phyloP scores from a whole-genome alignment of 768 basidiomycete species.

The Termitomyces titanicus region DNA sequence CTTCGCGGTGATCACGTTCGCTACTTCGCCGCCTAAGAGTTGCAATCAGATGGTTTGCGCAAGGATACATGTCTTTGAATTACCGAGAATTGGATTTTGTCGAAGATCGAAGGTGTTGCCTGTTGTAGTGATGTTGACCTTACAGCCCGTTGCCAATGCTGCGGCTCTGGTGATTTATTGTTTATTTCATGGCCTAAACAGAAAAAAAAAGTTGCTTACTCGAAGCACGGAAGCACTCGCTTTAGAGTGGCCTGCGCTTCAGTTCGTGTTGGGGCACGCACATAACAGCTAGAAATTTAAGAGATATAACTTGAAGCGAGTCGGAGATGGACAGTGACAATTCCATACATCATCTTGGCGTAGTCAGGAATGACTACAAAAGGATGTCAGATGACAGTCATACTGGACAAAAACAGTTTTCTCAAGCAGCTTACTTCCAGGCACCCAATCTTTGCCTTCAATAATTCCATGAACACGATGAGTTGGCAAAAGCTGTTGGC shows the following conservation, averaged over 20 bases:
- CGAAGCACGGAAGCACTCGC: constrained; percentile 62
- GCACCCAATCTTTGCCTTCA: constrained; percentile 70
- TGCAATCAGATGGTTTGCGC: not conserved
- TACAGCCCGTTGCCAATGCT: constrained; percentile 19
- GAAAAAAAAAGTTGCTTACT: not conserved
- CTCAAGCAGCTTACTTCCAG: constrained; percentile 49
- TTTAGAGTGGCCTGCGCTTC: constrained; percentile 56
- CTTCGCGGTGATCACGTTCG: constrained; percentile 53
- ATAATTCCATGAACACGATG: constrained; percentile 81
- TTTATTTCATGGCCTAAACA: not conserved
- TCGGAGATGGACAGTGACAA: not conserved
- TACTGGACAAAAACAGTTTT: not conserved
- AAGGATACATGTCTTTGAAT: not conserved
- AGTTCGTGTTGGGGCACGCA: constrained; percentile 65
- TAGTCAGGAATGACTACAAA: constrained; percentile 78
- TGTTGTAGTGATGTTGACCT: constrained; percentile 13
- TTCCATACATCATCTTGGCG: constrained; percentile 60
- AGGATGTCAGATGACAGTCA: not conserved
- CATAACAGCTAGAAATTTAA: constrained; percentile 48
- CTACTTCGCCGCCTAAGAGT: constrained; percentile 57
- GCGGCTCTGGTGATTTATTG: constrained; percentile 15
- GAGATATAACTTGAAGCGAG: not conserved
- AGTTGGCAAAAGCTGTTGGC: constrained; percentile 78
- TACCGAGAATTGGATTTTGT: constrained; percentile 41
- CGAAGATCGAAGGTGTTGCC: constrained; percentile 18